A percentile compares a stretch with the other conserved stretches of the same genome.
These are phyloP conservation scores for Zea mays DNA, from an alignment of 176 grass and related monocot species.

Conservation along the genomic window Zm-B73-REFERENCE-NAM-5.0 NC_050103.1:89586501-89587000, in stretches of 20 bases:
- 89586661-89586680: neutral
- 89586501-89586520: no score
- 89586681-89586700: no score
- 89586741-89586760: constrained; percentile 35
- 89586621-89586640: neutral
- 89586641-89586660: neutral
- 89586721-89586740: neutral
- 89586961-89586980: neutral
- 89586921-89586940: neutral
- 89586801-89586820: neutral
- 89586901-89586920: no score
- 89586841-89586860: constrained; percentile 34
- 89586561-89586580: neutral
- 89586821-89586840: neutral
- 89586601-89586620: constrained; percentile 26
- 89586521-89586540: no score
- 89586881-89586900: neutral
- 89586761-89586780: constrained; percentile 16
- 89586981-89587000: constrained; percentile 7
- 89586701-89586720: neutral
- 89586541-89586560: constrained; percentile 24
- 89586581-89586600: neutral
- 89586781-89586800: neutral
- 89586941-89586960: constrained; percentile 1
- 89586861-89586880: neutral